Percentiles rank a stretch among this genome's conserved stretches.
Evolutionary conservation across 768 basidiomycete species (phyloP).

Genomic region (Suillus hirtellus): DNA sequence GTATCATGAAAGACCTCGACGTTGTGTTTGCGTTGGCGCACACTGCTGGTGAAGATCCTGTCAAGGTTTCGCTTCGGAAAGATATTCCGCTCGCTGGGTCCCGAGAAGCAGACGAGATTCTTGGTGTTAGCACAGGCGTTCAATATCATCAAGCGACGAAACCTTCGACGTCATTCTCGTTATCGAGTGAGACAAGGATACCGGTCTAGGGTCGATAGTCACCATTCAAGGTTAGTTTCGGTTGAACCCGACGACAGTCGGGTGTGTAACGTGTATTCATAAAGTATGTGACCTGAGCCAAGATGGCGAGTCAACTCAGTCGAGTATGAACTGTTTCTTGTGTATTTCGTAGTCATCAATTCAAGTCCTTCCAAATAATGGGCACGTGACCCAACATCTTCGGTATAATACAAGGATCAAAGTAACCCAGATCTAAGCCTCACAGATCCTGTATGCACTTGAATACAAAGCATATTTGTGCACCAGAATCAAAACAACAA

Average conservation of each 20-base stretch:
- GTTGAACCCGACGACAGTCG: neutral
- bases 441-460: too few relatives aligned
- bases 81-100: conserved; percentile 35
- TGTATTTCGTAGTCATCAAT: too few relatives aligned
- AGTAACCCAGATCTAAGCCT: too few relatives aligned
- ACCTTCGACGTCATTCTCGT: neutral
- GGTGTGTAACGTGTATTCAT: neutral
- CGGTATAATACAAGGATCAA: too few relatives aligned
- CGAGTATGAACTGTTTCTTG: too few relatives aligned
- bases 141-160: neutral
- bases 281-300: neutral
- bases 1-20: conserved; percentile 28
- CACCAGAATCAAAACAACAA: too few relatives aligned
- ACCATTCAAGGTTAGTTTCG: neutral
- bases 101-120: conserved; percentile 36
- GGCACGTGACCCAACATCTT: too few relatives aligned
- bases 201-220: neutral
- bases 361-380: too few relatives aligned
- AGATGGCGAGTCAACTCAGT: too few relatives aligned
- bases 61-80: conserved; percentile 34
- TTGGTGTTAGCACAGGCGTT: conserved; percentile 23
- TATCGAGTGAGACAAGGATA: neutral
- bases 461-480: too few relatives aligned
- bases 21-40: conserved; percentile 37
- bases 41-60: conserved; percentile 35